phyloP scores from a whole-genome alignment of 805 yeast species.

The Saitoella complicata region DNA sequence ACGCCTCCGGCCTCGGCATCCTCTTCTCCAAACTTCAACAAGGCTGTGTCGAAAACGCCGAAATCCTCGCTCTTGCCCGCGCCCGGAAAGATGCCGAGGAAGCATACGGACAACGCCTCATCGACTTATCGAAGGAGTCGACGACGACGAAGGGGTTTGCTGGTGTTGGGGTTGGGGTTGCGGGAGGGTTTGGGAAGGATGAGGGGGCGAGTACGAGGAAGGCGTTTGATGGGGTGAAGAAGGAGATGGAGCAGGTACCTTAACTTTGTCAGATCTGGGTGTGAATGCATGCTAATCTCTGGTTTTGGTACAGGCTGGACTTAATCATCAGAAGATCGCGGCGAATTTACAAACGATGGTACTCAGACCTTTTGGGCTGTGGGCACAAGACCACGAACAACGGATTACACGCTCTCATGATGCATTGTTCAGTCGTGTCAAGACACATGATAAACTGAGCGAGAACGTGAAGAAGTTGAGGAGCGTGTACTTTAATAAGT shows the following conservation, averaged over 20 bases:
- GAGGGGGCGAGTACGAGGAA: slow-evolving; percentile 52
- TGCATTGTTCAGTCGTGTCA: slow-evolving; percentile 34
- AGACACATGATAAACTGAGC: slow-evolving; percentile 33
- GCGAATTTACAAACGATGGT: slow-evolving; percentile 44
- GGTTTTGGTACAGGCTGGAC: not conserved
- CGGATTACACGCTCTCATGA: slow-evolving; percentile 47
- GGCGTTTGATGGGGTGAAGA: slow-evolving; percentile 41
- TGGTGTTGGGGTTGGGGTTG: too few relatives aligned
- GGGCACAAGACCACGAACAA: slow-evolving; percentile 59
- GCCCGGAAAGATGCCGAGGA: slow-evolving; percentile 60
- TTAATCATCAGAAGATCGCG: slow-evolving; percentile 44
- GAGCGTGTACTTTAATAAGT: slow-evolving; percentile 58
- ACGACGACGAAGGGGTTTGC: too few relatives aligned
- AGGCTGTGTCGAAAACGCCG: not conserved
- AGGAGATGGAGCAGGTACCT: slow-evolving; percentile 32
- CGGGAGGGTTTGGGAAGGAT: slow-evolving; percentile 30
- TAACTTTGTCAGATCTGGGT: too few relatives aligned
- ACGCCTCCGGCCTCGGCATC: slow-evolving; percentile 29
- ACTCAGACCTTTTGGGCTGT: slow-evolving; percentile 50
- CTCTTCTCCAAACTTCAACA: slow-evolving; percentile 24
- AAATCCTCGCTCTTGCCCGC: slow-evolving; percentile 39
- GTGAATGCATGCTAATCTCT: too few relatives aligned
- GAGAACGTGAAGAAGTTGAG: slow-evolving; percentile 40
- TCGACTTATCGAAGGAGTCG: too few relatives aligned
- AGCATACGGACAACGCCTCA: slow-evolving; percentile 21